phyloP scores from a whole-genome alignment of 331 rosid species.

The Telfairia occidentalis region DNA sequence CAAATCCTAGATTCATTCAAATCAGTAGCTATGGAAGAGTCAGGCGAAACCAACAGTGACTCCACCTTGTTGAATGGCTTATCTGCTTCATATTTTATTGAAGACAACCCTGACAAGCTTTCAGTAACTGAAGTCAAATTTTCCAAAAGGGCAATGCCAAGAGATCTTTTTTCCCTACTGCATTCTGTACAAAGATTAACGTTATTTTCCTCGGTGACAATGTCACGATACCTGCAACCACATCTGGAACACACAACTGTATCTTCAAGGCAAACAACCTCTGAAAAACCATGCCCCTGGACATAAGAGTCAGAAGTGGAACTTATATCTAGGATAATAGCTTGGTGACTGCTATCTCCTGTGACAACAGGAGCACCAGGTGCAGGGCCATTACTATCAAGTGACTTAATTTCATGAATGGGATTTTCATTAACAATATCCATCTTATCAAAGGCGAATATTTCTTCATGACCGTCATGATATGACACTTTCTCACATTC shows the following conservation, averaged over 20 bases:
- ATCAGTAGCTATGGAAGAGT: conserved; percentile 22
- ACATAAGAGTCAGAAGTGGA: conserved; percentile 27
- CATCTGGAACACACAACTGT: conserved; percentile 42
- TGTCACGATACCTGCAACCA: conserved; percentile 31
- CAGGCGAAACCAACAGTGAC: conserved; percentile 15
- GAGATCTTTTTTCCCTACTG: conserved; percentile 21
- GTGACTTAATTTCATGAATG: conserved; percentile 18
- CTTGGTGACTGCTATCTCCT: conserved; percentile 21
- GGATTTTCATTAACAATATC: conserved; percentile 26
- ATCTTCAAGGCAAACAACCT: conserved; percentile 27
- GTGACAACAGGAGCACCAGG: conserved; percentile 16
- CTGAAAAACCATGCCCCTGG: conserved; percentile 27
- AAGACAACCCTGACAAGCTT: conserved; percentile 10
- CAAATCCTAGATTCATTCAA: conserved; percentile 24
- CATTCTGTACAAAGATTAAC: conserved; percentile 33
- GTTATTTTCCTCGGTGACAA: conserved; percentile 23
- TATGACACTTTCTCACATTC: conserved; percentile 43
- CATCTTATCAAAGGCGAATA: conserved; percentile 44
- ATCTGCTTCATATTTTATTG: conserved; percentile 13
- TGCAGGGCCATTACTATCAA: conserved; percentile 18
- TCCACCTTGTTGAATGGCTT: conserved; percentile 9
- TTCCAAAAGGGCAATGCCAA: conserved; percentile 24
- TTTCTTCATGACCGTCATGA: conserved; percentile 48
- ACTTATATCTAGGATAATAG: conserved; percentile 21
- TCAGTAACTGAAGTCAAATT: conserved; percentile 20